Evolutionary conservation across 2,329 filamentous ascomycete genomes (phyloP), one percentile per base, ranked within the genome.

Genomic region (Allantophomopsis cytisporea): DNA sequence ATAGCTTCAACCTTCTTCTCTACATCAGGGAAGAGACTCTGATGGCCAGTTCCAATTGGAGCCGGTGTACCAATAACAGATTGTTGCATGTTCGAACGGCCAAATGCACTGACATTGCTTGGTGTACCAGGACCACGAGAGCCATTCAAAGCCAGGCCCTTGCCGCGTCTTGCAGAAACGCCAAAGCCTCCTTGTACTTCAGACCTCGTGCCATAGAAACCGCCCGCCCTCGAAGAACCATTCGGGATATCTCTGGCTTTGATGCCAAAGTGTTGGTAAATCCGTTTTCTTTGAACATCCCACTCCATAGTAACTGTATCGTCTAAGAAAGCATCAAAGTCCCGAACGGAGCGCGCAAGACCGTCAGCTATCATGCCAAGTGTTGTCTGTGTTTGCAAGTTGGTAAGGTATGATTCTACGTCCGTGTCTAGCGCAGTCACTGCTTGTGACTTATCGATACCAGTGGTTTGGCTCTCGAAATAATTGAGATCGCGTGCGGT

Each of bases 241-340:
- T 39, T 43, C 37, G 48, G 33, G 45, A 69, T 68, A 36, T 77
- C 71, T 17, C 66, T 65, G 5, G 71, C 64, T 54, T 77, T 80
- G 55, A 98, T 81, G 12, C 91, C 91, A 58, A 98, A 96, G 60
- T 98, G 91, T 53, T 94, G 80, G 60, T 95, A 96, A 47, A 98
- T 94, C 48, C 80, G 80, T 59, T 83, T 85, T 45, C 89, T 80
- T 63, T 96, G 89, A 13, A 83, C 80, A 50, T 95, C 88, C 88
- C 91, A 96, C 58, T 96, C 87, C 66, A 94, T 80, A 21, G 87
- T 85, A 37, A 96, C 79, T 54, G 94, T 93, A 52, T 95, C 88
- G 57, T 96, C 88, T 41, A 98, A 69, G 57, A 94, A 96, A 44
- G 76, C 73, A 57, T 98, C 88, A 56, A 98, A 96, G 54, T 96